Evolutionary conservation across 805 yeast genomes (phyloP).

Genomic region (Candida awuae): DNA sequence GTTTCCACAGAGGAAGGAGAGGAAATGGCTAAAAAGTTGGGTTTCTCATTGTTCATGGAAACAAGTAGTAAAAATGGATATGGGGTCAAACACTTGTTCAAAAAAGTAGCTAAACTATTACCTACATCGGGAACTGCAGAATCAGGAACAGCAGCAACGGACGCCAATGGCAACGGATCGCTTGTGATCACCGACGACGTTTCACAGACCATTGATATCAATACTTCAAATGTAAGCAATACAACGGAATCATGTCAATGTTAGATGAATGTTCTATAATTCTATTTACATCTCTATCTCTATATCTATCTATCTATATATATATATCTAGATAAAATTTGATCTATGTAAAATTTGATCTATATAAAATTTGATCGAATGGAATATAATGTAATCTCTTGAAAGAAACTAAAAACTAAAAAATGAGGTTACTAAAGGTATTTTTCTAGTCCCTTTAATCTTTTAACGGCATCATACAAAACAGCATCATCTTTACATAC

Average conservation of each 20-base stretch:
- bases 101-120: constrained; percentile 80
- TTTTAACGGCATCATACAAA: constrained; percentile 71
- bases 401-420: too few species aligned
- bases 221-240: constrained; percentile 29
- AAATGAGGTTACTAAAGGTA: constrained; percentile 34
- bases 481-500: constrained; percentile 88
- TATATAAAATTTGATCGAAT: too few species aligned
- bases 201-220: constrained; percentile 37
- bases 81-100: constrained; percentile 83
- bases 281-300: too few species aligned
- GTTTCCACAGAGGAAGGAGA: constrained; percentile 83
- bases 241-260: constrained; percentile 36
- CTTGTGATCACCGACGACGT: constrained; percentile 13
- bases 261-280: constrained; percentile 13
- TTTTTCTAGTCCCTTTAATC: constrained; percentile 61
- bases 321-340: too few species aligned
- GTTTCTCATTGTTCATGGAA: constrained; percentile 77
- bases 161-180: too few species aligned
- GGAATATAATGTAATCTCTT: too few species aligned
- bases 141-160: constrained; percentile 7
- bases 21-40: constrained; percentile 58
- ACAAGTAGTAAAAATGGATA: constrained; percentile 94
- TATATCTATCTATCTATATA: too few species aligned
- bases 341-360: too few species aligned
- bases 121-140: constrained; percentile 59